These are phyloP conservation scores for Neoscytalidium dimidiatum DNA, from an alignment of 2,329 filamentous ascomycete species.

Conservation along the genomic window DNA sequence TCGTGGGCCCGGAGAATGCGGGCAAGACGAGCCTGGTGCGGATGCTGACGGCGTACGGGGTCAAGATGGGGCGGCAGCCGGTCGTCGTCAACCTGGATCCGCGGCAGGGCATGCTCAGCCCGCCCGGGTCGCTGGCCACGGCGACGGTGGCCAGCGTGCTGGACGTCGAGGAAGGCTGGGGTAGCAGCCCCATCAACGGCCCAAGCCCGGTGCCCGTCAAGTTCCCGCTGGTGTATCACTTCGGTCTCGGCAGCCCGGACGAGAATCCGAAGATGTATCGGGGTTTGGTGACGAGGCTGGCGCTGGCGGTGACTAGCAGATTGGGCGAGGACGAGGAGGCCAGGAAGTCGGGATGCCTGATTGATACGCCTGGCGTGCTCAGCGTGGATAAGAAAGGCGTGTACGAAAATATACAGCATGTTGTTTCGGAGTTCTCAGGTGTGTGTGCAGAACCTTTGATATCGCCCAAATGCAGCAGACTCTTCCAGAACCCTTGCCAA, in stretches of 20 bases:
- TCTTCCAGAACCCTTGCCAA: not conserved
- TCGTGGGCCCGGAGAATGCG: slow-evolving; percentile 74
- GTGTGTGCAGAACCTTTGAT: slow-evolving; percentile 30
- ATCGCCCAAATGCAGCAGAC: not conserved
- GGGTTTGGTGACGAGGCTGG: slow-evolving; percentile 73
- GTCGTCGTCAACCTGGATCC: slow-evolving; percentile 84
- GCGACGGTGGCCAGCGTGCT: slow-evolving; percentile 85
- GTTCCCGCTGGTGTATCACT: slow-evolving; percentile 87
- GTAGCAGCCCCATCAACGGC: slow-evolving; percentile 85
- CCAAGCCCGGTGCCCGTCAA: slow-evolving; percentile 88
- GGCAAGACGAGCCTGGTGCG: slow-evolving; percentile 84
- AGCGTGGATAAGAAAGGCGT: slow-evolving; percentile 64
- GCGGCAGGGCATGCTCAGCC: slow-evolving; percentile 60
- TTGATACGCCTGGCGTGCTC: slow-evolving; percentile 77
- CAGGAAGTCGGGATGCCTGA: slow-evolving; percentile 74
- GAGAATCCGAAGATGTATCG: slow-evolving; percentile 73
- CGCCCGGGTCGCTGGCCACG: slow-evolving; percentile 77
- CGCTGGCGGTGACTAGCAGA: slow-evolving; percentile 74
- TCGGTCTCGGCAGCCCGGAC: slow-evolving; percentile 72
- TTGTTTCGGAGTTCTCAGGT: slow-evolving; percentile 70
- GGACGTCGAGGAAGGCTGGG: slow-evolving; percentile 88
- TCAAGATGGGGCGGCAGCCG: slow-evolving; percentile 71
- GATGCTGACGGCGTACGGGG: slow-evolving; percentile 77
- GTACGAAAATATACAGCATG: slow-evolving; percentile 78
- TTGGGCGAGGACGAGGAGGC: slow-evolving; percentile 74